Conservation (phyloP, 2,329 filamentous ascomycete genomes). For the Aspergillus jensenii region DNA sequence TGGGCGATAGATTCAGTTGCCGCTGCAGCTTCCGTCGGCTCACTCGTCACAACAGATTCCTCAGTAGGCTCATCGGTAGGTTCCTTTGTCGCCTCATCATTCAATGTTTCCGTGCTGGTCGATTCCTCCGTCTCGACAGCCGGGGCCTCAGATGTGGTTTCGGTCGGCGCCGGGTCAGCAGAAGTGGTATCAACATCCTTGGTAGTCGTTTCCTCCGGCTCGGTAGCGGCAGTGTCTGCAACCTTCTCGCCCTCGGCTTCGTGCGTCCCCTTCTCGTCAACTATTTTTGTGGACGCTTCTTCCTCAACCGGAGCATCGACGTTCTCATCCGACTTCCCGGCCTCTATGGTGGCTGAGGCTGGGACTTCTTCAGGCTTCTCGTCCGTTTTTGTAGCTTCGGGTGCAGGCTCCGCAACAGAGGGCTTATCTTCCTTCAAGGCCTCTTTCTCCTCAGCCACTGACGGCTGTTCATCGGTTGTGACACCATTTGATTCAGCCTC, state of each 20-base stretch:
- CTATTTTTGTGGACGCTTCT: too few species aligned
- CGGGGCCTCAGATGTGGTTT: not conserved
- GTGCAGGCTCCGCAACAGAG: not conserved
- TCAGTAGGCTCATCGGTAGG: not conserved
- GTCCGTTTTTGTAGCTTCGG: not conserved
- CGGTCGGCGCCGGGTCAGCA: constrained; percentile 2
- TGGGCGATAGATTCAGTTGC: not conserved
- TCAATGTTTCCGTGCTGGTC: not conserved
- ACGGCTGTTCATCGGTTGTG: constrained; percentile 6
- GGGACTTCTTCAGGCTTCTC: not conserved
- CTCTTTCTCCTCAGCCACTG: constrained; percentile 1
- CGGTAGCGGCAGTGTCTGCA: not conserved
- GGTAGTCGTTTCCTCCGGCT: constrained; percentile 5
- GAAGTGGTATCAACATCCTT: constrained; percentile 7
- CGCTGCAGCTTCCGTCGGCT: not conserved
- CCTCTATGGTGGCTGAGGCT: not conserved
- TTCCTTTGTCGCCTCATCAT: not conserved
- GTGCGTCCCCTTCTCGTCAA: constrained; percentile 6
- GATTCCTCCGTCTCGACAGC: not conserved
- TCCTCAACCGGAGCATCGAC: too few species aligned
- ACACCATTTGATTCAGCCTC: constrained; percentile 16
- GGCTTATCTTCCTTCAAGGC: constrained; percentile 2
- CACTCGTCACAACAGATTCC: not conserved
- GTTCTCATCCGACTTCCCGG: not conserved
- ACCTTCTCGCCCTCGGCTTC: constrained; percentile 8